phyloP scores from a whole-genome alignment of 1,139 yeast genomes.

The Hanseniaspora gamundiae region DNA sequence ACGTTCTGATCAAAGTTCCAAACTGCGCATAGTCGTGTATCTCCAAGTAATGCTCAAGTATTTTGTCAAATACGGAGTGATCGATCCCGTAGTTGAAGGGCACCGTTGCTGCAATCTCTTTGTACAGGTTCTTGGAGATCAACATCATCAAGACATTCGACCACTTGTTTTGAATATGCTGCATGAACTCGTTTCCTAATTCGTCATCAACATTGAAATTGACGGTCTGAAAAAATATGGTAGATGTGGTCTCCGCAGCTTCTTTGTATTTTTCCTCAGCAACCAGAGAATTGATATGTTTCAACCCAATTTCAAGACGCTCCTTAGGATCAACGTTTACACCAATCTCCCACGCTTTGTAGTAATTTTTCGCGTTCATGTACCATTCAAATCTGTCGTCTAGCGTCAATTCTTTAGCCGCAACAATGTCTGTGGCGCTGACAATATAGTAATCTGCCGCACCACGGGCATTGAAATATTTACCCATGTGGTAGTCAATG shows the following conservation, averaged over 20 bases:
- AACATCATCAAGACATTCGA: constrained; percentile 49
- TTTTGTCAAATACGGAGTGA: constrained; percentile 35
- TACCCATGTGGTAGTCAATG: constrained; percentile 65
- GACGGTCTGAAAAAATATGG: constrained; percentile 13
- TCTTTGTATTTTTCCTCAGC: constrained; percentile 41
- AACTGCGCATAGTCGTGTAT: constrained; percentile 28
- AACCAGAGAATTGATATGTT: constrained; percentile 47
- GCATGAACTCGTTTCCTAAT: constrained; percentile 16
- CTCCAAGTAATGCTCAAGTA: constrained; percentile 40
- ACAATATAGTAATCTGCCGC: constrained; percentile 48
- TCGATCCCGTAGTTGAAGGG: constrained; percentile 36
- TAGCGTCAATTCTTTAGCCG: constrained; percentile 57
- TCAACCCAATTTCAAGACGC: constrained; percentile 49
- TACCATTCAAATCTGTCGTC: constrained; percentile 69
- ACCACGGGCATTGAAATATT: constrained; percentile 28
- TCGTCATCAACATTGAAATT: constrained; percentile 25
- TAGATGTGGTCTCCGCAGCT: constrained; percentile 37
- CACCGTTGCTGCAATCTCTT: constrained; percentile 37
- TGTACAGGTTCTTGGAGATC: constrained; percentile 36
- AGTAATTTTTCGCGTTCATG: constrained; percentile 37
- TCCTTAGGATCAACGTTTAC: constrained; percentile 39
- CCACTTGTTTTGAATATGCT: constrained; percentile 44
- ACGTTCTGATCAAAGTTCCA: constrained; percentile 32
- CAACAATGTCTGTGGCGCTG: constrained; percentile 73
- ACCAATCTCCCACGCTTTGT: constrained; percentile 71